These are phyloP conservation scores for Alternaria panax DNA, from an alignment of 2,329 filamentous ascomycete genomes.

Conservation along the genomic window DNA sequence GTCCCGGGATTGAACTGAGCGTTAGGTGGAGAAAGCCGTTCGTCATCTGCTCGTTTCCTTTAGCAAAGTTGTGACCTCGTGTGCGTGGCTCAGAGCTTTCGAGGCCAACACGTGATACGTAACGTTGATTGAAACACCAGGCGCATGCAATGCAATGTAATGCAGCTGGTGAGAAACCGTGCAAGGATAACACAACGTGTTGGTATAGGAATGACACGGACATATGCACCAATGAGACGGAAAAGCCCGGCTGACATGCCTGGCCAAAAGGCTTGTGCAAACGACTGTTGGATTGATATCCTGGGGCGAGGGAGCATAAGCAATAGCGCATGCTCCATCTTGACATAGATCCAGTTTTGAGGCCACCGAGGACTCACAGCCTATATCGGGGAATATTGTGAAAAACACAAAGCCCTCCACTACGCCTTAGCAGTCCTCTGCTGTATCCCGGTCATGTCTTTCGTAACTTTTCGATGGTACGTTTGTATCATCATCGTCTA, in stretches of 20 bases:
- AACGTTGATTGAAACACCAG: not conserved
- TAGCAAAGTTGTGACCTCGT: not conserved
- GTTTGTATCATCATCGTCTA: conserved; percentile 6
- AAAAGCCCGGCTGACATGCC: conserved; percentile 8
- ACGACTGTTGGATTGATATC: conserved; percentile 10
- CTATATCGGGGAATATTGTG: not conserved
- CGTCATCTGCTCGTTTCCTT: not conserved
- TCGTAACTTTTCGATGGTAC: conserved; percentile 11
- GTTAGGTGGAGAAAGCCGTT: not conserved
- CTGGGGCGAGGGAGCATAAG: conserved; percentile 10
- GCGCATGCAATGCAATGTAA: not conserved
- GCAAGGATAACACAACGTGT: not conserved
- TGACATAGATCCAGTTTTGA: not conserved
- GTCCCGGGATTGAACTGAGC: not conserved
- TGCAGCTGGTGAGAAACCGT: conserved; percentile 5
- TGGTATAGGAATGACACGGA: not conserved
- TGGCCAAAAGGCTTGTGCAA: conserved; percentile 11
- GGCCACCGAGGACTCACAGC: not conserved
- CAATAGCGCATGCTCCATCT: conserved; percentile 12
- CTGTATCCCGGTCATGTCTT: conserved; percentile 4
- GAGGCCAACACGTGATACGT: not conserved
- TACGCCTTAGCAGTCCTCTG: conserved; percentile 2
- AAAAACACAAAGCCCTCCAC: not conserved
- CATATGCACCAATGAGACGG: conserved; percentile 9
- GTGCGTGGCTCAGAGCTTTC: not conserved